Evolutionary conservation across 208 protist genomes (phyloP), one percentile per base, ranked within the genome.

Genomic region (Phytomonas francai): DNA sequence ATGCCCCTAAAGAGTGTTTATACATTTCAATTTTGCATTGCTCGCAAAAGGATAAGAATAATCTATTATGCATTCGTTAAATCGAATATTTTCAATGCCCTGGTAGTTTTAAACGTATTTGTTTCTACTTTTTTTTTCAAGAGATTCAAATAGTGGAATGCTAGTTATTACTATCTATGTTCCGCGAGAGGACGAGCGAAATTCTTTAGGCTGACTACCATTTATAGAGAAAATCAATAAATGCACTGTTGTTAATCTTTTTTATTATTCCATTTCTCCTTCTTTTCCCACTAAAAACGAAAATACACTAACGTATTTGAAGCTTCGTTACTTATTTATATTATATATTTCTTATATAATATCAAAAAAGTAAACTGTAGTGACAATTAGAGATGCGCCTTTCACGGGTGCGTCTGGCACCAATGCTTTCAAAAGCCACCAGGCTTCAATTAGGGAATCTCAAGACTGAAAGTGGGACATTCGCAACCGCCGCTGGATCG

Each of bases 371-470:
- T 59, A 54, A 12, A 34, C 16, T 66, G 6, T 30, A 30, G 65
- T 8, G 39, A 33, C 25, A 1, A 8, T 68, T 68, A 54, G 59
- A 64, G 65, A 75, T 62, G 58, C 58, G 31, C 12, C 27, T 36
- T 31, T 73, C 71, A 54, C 34, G 71, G 56, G 51, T 74, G 16
- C 57, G 9, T 16, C 29, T 88, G 70, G 81, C 84, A 61, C 89
- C 83, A 19, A 91, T 82, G 74, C 67, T 95, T 34, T 95, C 89
- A 19, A 92, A 92, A 74, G 89, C 89, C 51, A 95, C 87, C 6
- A 69, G 89, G 11, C 84, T 95, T 39, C 89, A 95, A 65, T 56
- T 95, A 81, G 89, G 89, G 34, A 95, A 95, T 65, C 78, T 95
- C 30, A 93, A 95, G 76, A 93, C 87, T 16, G 87, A 95, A 59